These are phyloP conservation scores for Testicularia cyperi DNA, from an alignment of 1,284 basidiomycete genomes.

Conservation along the genomic window DNA sequence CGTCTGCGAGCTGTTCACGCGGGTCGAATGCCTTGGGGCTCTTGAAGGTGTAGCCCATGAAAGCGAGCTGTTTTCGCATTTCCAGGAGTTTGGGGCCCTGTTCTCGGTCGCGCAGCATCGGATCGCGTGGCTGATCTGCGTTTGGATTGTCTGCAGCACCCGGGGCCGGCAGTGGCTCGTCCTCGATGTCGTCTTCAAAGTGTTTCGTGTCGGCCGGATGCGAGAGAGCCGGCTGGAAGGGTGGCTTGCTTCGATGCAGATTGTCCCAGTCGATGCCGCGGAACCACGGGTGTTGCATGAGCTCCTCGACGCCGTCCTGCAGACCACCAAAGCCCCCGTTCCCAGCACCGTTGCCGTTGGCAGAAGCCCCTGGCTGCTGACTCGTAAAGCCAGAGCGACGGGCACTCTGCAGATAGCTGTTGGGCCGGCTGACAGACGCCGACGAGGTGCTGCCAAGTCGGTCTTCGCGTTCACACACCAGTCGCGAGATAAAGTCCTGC, in stretches of 20 bases:
- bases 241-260: slow-evolving; percentile 68
- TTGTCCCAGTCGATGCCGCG: slow-evolving; percentile 47
- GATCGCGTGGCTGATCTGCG: slow-evolving; percentile 77
- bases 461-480: slow-evolving; percentile 92
- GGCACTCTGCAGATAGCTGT: slow-evolving; percentile 73
- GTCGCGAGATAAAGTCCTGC: slow-evolving; percentile 78
- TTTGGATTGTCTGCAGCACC: slow-evolving; percentile 71
- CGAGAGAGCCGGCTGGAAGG: slow-evolving; percentile 79
- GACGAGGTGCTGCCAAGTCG: slow-evolving; percentile 76
- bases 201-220: slow-evolving; percentile 57
- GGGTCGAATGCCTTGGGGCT: slow-evolving; percentile 49
- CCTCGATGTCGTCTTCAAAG: slow-evolving; percentile 75
- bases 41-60: slow-evolving; percentile 65
- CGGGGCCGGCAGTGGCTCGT: slow-evolving; percentile 80
- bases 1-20: slow-evolving; percentile 32
- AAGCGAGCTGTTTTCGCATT: slow-evolving; percentile 84
- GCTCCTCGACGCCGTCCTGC: slow-evolving; percentile 77
- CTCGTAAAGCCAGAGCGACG: slow-evolving; percentile 73
- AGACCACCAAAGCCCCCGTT: slow-evolving; percentile 43
- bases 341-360: slow-evolving; percentile 61
- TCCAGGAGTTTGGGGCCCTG: slow-evolving; percentile 83
- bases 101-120: slow-evolving; percentile 76
- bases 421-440: slow-evolving; percentile 71
- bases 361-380: too few species aligned
- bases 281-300: slow-evolving; percentile 69